Evolutionary conservation across 78 protist genomes (phyloP), one percentile per base, ranked within the genome.

Genomic region (Guillardia theta): DNA sequence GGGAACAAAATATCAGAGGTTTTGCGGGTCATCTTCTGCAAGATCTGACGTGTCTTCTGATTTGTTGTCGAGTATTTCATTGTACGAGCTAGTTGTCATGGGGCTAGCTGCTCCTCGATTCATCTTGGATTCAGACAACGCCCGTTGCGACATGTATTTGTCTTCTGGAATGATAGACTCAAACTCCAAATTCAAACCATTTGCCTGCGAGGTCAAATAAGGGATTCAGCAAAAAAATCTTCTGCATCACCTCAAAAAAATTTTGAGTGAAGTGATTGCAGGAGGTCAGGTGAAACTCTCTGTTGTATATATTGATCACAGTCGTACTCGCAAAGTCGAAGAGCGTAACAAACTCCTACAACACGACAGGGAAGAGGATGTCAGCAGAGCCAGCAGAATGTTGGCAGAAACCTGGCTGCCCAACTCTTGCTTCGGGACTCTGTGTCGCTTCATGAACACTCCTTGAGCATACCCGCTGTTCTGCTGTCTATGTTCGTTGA

Each of bases 391-490:
- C 6, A 30, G 27, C 70, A 58, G 27, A 9, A 24, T 30, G 39
- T 30, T 9, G 70, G 70, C 27, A 15, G 58, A 50, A 15, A 50
- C 15, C 30, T 10, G 15, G 58, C 10, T 50, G 58, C 30, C 30
- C 30, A 9, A 27, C 70, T 58, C 96, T 1, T 93, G 22, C 64
- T 88, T 90, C 24, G 94, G 93, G 3, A 95, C n/a, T 12, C 41
- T 44, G 8, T 94, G 95, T 24, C 97, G 92, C 53, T 48, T 24
- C 46, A 96, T 45, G 95, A 93, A 92, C 53, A 95, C 95, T 37
- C 97, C 97, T 64, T 96, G 97, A 2, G 97, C 95, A 24, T 94
- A 77, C 4, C 97, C 97, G 62, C 92, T 50, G 70, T 94, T 94
- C 80, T 80, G 94, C 0, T 78, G 53, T 15, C 48, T 30, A 37